Percentiles rank a stretch among this genome's conserved stretches.
These are phyloP conservation scores for Xylariaceae sp. DNA, from an alignment of 2,329 filamentous ascomycete species.

Conservation along the genomic window DNA sequence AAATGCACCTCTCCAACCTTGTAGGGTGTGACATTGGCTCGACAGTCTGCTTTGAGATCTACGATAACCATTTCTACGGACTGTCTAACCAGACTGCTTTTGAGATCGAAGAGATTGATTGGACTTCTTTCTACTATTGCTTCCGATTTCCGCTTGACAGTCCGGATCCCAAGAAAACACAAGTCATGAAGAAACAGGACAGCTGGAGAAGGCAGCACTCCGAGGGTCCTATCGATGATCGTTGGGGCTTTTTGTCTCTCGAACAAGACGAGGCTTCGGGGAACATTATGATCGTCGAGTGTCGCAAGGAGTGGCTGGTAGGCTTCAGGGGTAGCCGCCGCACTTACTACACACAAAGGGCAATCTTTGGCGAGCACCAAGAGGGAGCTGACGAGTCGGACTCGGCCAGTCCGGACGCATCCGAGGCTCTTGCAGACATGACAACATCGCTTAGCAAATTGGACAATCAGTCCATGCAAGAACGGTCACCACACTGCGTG, in stretches of 20 bases:
- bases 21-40: constrained; percentile 62
- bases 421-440: background rate
- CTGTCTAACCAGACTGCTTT: constrained; percentile 62
- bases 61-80: constrained; percentile 62
- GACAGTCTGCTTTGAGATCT: constrained; percentile 68
- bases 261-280: constrained; percentile 56
- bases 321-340: constrained; percentile 53
- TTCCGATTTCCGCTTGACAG: constrained; percentile 55
- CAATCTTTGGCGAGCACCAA: constrained; percentile 37
- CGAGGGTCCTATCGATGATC: constrained; percentile 69
- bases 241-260: constrained; percentile 65
- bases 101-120: constrained; percentile 60
- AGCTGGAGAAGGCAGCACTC: constrained; percentile 64
- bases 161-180: constrained; percentile 34
- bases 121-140: constrained; percentile 66
- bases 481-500: constrained; percentile 33
- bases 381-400: background rate
- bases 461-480: constrained; percentile 19
- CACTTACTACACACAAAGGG: constrained; percentile 59
- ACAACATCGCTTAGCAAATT: constrained; percentile 24
- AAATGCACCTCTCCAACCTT: constrained; percentile 52
- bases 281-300: constrained; percentile 59
- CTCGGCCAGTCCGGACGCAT: background rate
- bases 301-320: constrained; percentile 61
- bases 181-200: constrained; percentile 38